Evolutionary conservation across 1,284 basidiomycete species (phyloP), one percentile per base, ranked within the genome.

Genomic region (Pisolithus thermaeus): DNA sequence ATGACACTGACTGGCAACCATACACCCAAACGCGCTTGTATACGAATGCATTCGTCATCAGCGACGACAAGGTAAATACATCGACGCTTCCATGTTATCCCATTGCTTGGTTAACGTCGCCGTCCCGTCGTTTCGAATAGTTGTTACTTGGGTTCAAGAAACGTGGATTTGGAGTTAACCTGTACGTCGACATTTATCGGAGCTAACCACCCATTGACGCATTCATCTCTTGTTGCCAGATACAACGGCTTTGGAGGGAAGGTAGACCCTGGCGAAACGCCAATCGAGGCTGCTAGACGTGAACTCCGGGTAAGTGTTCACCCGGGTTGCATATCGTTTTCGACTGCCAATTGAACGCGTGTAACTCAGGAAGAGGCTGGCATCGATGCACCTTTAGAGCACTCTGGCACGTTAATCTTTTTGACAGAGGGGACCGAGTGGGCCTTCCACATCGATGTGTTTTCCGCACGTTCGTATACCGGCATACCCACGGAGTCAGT

Each of bases 321-420:
- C 18, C 18, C 4, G 23, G 2, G 25, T 27, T 27, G 25, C 4
- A 27, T 27, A 27, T 20, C 25, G 25, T 27, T 27, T 27, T 27
- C 3, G 6, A 27, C 25, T 27, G 5, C 7, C 7, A 27, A 27
- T 27, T 7, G 6, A 27, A 27, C 25, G 25, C 25, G 23, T 22
- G 18, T 4, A 14, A 35, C 56, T 20, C 18, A 92, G 89, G 89
- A 92, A 73, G 89, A 92, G 69, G 79, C 87, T 4, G 84, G 88
- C 0, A 80, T 92, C 40, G 71, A 69, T 14, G 81, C 85, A 0
- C 69, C 76, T 2, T 71, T 90, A 11, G 65, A 72, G 48, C 78
- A 81, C 50, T 76, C 73, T 43, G 87, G 86, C 5, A 77, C 73
- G 3, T 65, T 89, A 16, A 69, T 88, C 51, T 90, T 88, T 63